phyloP scores from a whole-genome alignment of 1,284 basidiomycete species.

The Meira miltonrushii region DNA sequence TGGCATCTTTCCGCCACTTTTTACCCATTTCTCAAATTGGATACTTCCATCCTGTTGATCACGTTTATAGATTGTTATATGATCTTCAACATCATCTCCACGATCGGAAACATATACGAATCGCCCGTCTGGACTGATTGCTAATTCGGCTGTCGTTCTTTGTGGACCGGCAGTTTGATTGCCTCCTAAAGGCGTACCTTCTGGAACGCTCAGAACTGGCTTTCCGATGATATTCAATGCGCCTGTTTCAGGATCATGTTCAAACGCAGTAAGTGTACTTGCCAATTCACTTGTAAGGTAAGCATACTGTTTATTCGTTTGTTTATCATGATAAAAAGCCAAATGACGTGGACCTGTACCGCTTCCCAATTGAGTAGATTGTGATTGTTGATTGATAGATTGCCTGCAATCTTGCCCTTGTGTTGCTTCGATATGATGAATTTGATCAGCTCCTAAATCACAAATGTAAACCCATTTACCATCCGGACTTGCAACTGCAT shows the following conservation, averaged over 20 bases:
- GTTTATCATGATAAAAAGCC: slow-evolving; percentile 1
- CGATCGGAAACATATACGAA: slow-evolving; percentile 34
- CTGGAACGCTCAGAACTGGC: slow-evolving; percentile 24
- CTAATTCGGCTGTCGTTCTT: slow-evolving; percentile 37
- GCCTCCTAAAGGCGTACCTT: slow-evolving; percentile 24
- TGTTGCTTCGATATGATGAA: slow-evolving; percentile 20
- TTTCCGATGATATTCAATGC: slow-evolving; percentile 15
- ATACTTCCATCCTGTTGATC: slow-evolving; percentile 17
- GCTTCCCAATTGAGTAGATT: slow-evolving; percentile 2
- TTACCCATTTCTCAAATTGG: slow-evolving; percentile 22
- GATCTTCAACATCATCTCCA: slow-evolving; percentile 30
- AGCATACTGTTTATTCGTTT: slow-evolving; percentile 8
- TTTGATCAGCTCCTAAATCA: slow-evolving; percentile 39
- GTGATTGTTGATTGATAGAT: neutral
- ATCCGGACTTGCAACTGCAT: slow-evolving; percentile 23
- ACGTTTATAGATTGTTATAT: slow-evolving; percentile 30
- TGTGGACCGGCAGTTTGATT: slow-evolving; percentile 14
- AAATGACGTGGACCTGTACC: slow-evolving; percentile 11
- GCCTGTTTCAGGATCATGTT: slow-evolving; percentile 15
- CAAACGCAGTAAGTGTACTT: slow-evolving; percentile 28
- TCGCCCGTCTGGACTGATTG: slow-evolving; percentile 24
- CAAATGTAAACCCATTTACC: slow-evolving; percentile 32
- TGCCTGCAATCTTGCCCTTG: neutral
- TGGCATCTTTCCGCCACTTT: slow-evolving; percentile 28
- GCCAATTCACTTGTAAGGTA: slow-evolving; percentile 37